Conservation (phyloP, 371 early-diverging fungal genomes). For the Lichtheimia corymbifera region DNA sequence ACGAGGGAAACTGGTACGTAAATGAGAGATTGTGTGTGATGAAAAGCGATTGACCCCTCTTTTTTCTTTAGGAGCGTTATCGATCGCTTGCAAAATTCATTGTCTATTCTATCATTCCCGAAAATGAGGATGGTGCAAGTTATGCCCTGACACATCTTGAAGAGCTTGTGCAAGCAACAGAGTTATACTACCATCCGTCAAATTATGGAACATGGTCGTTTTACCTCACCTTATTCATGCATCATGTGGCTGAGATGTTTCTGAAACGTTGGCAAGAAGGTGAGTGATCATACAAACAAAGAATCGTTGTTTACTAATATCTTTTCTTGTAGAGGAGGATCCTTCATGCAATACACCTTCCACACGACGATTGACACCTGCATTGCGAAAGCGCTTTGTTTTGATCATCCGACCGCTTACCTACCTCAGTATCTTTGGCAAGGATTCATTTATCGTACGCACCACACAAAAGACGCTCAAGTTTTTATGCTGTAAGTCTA, state of each 20-base stretch:
- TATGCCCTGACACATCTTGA: slow-evolving; percentile 62
- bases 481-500: slow-evolving; percentile 60
- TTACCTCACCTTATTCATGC: slow-evolving; percentile 64
- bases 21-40: not conserved
- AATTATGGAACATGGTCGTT: slow-evolving; percentile 84
- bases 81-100: slow-evolving; percentile 74
- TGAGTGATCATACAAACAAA: slow-evolving; percentile 5
- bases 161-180: slow-evolving; percentile 81
- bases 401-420: slow-evolving; percentile 54
- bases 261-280: slow-evolving; percentile 65
- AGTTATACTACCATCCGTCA: slow-evolving; percentile 88
- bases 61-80: slow-evolving; percentile 21
- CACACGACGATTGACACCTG: slow-evolving; percentile 59
- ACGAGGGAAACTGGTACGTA: slow-evolving; percentile 38
- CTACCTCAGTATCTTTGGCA: slow-evolving; percentile 79
- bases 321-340: slow-evolving; percentile 43
- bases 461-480: slow-evolving; percentile 72
- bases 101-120: slow-evolving; percentile 72
- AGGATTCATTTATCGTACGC: slow-evolving; percentile 71
- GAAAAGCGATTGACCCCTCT: not conserved
- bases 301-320: not conserved
- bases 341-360: slow-evolving; percentile 64
- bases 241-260: slow-evolving; percentile 63
- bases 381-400: slow-evolving; percentile 60
- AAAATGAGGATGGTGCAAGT: slow-evolving; percentile 18